These are phyloP conservation scores for Cytospora mali DNA, from an alignment of 2,329 filamentous ascomycete species.

Conservation along the genomic window DNA sequence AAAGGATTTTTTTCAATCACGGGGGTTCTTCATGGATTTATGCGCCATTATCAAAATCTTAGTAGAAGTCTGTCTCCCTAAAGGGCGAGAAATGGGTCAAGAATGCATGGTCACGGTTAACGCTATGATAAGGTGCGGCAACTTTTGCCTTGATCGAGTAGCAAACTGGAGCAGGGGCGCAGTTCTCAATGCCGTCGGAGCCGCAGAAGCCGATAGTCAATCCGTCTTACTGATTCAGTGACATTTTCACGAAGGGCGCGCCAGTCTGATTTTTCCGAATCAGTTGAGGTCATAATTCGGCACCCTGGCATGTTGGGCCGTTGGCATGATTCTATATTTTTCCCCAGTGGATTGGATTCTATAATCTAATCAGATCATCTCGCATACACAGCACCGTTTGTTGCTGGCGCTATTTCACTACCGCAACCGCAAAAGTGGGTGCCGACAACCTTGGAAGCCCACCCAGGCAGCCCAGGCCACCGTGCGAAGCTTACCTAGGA, in stretches of 20 bases:
- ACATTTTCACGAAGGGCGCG: too few species aligned
- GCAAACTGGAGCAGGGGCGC: background rate
- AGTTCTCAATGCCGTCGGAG: slow-evolving; percentile 11
- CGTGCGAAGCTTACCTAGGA: slow-evolving; percentile 13
- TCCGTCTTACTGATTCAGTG: slow-evolving; percentile 16
- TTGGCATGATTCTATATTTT: background rate
- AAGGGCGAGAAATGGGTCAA: background rate
- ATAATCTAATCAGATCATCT: slow-evolving; percentile 25
- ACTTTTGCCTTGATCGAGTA: background rate
- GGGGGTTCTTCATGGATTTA: background rate
- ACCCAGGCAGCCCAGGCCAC: too few species aligned
- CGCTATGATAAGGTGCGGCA: background rate
- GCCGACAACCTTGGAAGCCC: too few species aligned
- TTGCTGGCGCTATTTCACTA: slow-evolving; percentile 9
- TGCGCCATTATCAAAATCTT: background rate
- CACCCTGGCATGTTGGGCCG: slow-evolving; percentile 6
- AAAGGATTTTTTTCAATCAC: too few species aligned
- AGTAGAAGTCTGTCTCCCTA: background rate
- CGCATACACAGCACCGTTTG: background rate
- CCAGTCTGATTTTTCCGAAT: background rate
- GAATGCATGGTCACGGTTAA: background rate
- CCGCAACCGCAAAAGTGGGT: background rate
- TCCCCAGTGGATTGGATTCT: slow-evolving; percentile 1
- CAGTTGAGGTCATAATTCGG: slow-evolving; percentile 7
- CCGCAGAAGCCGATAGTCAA: background rate